Conservation (phyloP, 768 basidiomycete genomes). For the Lanmaoa pseudosensibilis region DNA sequence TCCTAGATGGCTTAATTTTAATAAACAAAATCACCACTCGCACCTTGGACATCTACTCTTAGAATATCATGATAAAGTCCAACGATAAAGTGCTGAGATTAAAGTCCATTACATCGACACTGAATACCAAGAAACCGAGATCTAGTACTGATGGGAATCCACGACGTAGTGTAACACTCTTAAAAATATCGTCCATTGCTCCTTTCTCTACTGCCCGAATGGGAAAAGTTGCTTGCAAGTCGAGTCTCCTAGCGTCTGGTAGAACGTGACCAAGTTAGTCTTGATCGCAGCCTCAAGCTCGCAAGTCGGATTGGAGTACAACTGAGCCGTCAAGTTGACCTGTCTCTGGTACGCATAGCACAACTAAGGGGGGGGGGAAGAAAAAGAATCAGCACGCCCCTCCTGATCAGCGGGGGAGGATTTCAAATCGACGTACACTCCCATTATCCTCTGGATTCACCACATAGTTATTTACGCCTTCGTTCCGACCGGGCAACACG, state of each 20-base stretch:
- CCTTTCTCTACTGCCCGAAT: slow-evolving; percentile 8
- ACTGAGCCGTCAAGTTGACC: slow-evolving; percentile 15
- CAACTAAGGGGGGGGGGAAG: slow-evolving; percentile 3
- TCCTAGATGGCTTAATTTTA: not conserved
- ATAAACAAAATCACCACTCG: slow-evolving; percentile 14
- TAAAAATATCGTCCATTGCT: too few species aligned
- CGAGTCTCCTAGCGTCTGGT: slow-evolving; percentile 7
- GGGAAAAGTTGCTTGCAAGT: slow-evolving; percentile 18
- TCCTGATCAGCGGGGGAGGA: too few species aligned
- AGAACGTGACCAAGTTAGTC: slow-evolving; percentile 19
- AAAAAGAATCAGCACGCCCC: not conserved
- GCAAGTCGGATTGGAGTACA: slow-evolving; percentile 23
- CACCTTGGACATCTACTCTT: not conserved
- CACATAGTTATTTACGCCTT: slow-evolving; percentile 19
- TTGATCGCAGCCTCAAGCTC: slow-evolving; percentile 26
- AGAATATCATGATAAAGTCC: not conserved
- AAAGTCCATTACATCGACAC: not conserved
- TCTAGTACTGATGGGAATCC: not conserved
- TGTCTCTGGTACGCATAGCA: slow-evolving; percentile 25
- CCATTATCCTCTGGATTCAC: slow-evolving; percentile 12
- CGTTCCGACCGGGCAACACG: slow-evolving; percentile 19
- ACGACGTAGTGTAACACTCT: not conserved
- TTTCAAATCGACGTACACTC: slow-evolving; percentile 13
- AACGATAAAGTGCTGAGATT: not conserved
- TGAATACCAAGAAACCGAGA: not conserved